A percentile compares a stretch with the other conserved stretches of the same genome.
Conservation (phyloP, 306 rosid genomes). For the Dicorynia guianensis region DNA sequence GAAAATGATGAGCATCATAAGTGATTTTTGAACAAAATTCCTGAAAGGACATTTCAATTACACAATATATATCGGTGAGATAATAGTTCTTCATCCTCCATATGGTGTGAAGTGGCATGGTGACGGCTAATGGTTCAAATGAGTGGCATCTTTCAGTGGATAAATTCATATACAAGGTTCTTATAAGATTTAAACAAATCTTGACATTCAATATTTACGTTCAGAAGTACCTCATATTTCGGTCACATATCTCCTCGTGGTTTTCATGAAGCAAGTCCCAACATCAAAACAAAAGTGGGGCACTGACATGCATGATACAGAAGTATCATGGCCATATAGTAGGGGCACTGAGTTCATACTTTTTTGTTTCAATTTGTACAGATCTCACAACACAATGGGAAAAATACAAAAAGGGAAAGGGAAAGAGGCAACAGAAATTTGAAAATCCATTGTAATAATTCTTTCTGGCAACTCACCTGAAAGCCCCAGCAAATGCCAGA, state of each 20-base stretch:
- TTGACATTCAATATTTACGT: not conserved
- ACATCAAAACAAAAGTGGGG: conserved; percentile 16
- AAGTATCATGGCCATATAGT: conserved; percentile 16
- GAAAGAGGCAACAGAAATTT: not conserved
- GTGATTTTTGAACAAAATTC: conserved; percentile 30
- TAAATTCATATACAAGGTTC: not conserved
- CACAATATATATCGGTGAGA: conserved; percentile 14
- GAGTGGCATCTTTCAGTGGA: not conserved
- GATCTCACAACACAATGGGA: conserved; percentile 8
- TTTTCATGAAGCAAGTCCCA: not conserved
- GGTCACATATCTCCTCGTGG: conserved; percentile 8
- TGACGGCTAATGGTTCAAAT: conserved; percentile 5
- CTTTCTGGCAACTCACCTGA: conserved; percentile 63
- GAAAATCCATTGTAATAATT: conserved; percentile 19
- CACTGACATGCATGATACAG: not conserved
- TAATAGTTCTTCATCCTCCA: conserved; percentile 10
- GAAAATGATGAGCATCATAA: conserved; percentile 8
- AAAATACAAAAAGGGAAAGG: not conserved
- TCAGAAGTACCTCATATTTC: conserved; percentile 22
- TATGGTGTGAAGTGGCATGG: not conserved
- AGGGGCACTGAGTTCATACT: conserved; percentile 8
- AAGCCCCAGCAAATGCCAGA: conserved; percentile 91
- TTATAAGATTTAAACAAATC: conserved; percentile 24
- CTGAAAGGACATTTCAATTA: conserved; percentile 21
- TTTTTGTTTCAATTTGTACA: conserved; percentile 3